Evolutionary conservation across 306 rosid species (phyloP).

Genomic region (Dalbergia cochinchinensis): DNA sequence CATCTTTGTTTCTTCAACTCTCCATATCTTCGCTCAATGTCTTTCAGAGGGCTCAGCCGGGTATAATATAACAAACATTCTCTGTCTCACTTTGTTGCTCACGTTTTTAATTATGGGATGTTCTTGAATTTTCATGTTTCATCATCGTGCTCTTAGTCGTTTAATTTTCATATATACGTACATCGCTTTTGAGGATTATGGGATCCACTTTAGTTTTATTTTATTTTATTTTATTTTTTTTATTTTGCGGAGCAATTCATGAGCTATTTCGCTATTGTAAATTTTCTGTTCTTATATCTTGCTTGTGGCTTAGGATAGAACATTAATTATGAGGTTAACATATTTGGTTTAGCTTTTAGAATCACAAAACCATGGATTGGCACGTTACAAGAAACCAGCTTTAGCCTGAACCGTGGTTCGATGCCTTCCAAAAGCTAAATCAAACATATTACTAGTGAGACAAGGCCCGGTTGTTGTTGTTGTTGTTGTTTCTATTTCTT

Average conservation of each 20-base stretch:
- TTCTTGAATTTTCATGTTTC: background rate
- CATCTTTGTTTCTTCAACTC: conserved; percentile 24
- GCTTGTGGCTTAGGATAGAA: background rate
- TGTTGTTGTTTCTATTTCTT: no score
- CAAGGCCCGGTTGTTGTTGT: no score
- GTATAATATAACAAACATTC: conserved; percentile 40
- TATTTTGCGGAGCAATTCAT: background rate
- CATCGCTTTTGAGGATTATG: background rate
- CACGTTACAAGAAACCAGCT: no score
- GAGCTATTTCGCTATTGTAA: background rate
- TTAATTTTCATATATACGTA: no score
- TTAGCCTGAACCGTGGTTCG: no score
- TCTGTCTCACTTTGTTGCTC: background rate
- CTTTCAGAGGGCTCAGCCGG: conserved; percentile 73
- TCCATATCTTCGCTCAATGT: conserved; percentile 54
- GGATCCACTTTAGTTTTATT: background rate
- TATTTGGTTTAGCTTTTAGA: no score
- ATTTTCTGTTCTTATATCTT: background rate
- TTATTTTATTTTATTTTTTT: background rate
- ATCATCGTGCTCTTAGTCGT: no score
- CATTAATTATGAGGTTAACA: no score
- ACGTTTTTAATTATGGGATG: background rate
- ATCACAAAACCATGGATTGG: no score
- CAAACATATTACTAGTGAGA: no score
- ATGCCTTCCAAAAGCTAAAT: no score